These are phyloP conservation scores for Endogone sp. DNA, from an alignment of 192 early-diverging fungal genomes.

Conservation along the genomic window DNA sequence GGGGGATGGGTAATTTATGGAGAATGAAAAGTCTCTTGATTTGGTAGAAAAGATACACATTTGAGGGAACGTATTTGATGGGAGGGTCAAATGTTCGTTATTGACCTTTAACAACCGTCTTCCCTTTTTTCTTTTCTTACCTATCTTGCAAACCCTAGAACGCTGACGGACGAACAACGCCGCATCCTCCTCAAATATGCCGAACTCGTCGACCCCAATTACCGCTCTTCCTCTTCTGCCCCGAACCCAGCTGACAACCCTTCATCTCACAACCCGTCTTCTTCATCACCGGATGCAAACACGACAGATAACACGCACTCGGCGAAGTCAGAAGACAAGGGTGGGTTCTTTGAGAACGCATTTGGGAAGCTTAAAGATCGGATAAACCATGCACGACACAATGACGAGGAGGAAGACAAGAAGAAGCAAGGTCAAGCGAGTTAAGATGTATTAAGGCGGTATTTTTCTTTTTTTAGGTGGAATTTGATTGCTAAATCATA, in stretches of 20 bases:
- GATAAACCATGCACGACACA: conserved; percentile 16
- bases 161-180: conserved; percentile 41
- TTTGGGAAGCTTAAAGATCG: conserved; percentile 54
- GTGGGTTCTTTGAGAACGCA: conserved; percentile 59
- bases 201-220: conserved; percentile 32
- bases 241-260: conserved; percentile 1
- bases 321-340: conserved; percentile 18
- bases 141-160: conserved; percentile 11
- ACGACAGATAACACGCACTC: conserved; percentile 15
- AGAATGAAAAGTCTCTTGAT: background rate
- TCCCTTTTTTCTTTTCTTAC: too few relatives aligned
- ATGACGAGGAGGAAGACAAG: conserved; percentile 35
- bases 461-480: too few relatives aligned
- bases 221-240: conserved; percentile 19
- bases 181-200: conserved; percentile 62
- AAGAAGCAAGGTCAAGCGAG: conserved; percentile 22
- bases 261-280: conserved; percentile 9
- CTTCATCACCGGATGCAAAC: conserved; percentile 15
- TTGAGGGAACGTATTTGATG: background rate
- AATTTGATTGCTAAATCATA: too few relatives aligned
- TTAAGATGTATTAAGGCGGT: too few relatives aligned
- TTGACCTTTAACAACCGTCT: too few relatives aligned
- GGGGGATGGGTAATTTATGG: background rate
- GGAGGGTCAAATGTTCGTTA: conserved; percentile 4
- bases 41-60: background rate